Evolutionary conservation across 1,284 basidiomycete species (phyloP), one percentile per base, ranked within the genome.

Genomic region (Ganoderma meredithae): DNA sequence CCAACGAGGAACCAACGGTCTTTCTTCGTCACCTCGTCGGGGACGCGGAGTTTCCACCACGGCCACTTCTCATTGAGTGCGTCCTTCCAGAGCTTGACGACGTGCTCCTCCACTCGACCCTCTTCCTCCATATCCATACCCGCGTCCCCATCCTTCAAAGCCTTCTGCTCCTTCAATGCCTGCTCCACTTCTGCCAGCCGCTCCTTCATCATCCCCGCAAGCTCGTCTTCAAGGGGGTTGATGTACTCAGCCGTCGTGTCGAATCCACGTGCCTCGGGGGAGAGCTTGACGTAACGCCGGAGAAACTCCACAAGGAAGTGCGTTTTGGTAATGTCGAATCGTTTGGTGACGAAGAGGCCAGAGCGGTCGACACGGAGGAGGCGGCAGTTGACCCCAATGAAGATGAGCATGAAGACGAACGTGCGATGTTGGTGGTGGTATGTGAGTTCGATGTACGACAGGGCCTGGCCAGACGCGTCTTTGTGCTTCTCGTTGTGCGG

Each of bases 271-370:
- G 43, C 19, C 17, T 31, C 63, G 0, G 44, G 15, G 9, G 62
- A 36, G 2, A 67, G 25, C 2, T 62, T 65, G 6, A 61, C n/a
- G 39, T 60, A 65, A 13, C 67, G 67, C 63, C 59, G 66, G 52
- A 73, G 40, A 65, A 75, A 73, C 10, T 68, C 53, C 15, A n/a
- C 41, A 3, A 74, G 62, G 25, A 13, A 40, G 13, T 44, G 44
- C 0, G 70, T 52, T 7, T 49, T 4, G 15, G 47, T 61, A 49
- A 72, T 69, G 49, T 65, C 39, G 67, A 73, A 67, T 43, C 65
- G 59, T 56, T 66, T 56, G 1, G 67, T 62, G 25, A 66, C 61
- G 52, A 64, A 36, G n/a, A 64, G 15, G 4, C 68, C 68, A 1
- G 70, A 63, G 25, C 69, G 61, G 36, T 74, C 71, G 43, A 62